A percentile compares a stretch with the other conserved stretches of the same genome.
Conservation (phyloP, 1,284 basidiomycete species). For the Boletus mariae region DNA sequence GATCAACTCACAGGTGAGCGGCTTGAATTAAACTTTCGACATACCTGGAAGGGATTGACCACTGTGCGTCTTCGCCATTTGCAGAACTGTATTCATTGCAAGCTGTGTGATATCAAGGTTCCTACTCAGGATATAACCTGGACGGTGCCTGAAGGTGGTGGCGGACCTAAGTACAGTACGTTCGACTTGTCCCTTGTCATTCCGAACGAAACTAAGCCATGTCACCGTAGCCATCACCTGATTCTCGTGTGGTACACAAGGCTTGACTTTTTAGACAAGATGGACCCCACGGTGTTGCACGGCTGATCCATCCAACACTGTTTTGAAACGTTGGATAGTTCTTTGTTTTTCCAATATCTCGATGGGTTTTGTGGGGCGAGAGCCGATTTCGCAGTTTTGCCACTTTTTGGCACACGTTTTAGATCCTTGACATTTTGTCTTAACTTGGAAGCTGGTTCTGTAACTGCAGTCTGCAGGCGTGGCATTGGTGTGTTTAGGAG, state of each 20-base stretch:
- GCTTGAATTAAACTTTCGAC: background rate
- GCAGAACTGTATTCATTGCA: conserved; percentile 89
- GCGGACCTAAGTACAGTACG: conserved; percentile 83
- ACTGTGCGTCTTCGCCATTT: background rate
- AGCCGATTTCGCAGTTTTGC: too few species aligned
- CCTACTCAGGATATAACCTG: conserved; percentile 93
- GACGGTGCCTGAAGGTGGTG: conserved; percentile 91
- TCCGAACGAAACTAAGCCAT: background rate
- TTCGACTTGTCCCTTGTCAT: background rate
- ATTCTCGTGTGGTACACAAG: background rate
- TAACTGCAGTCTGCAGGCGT: too few species aligned
- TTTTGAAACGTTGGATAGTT: background rate
- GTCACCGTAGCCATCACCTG: conserved; percentile 17
- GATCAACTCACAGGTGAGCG: conserved; percentile 87
- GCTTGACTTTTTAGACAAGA: background rate
- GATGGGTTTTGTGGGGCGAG: too few species aligned
- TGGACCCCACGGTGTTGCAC: background rate
- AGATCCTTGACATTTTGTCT: too few species aligned
- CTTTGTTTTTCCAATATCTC: background rate
- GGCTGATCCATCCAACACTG: background rate
- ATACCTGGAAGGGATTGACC: background rate
- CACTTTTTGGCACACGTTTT: too few species aligned
- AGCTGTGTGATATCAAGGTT: conserved; percentile 91
- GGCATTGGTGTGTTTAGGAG: too few species aligned
- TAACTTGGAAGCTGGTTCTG: too few species aligned